These are phyloP conservation scores for Spongospora subterranea DNA, from an alignment of 208 protist species.

Conservation along the genomic window DNA sequence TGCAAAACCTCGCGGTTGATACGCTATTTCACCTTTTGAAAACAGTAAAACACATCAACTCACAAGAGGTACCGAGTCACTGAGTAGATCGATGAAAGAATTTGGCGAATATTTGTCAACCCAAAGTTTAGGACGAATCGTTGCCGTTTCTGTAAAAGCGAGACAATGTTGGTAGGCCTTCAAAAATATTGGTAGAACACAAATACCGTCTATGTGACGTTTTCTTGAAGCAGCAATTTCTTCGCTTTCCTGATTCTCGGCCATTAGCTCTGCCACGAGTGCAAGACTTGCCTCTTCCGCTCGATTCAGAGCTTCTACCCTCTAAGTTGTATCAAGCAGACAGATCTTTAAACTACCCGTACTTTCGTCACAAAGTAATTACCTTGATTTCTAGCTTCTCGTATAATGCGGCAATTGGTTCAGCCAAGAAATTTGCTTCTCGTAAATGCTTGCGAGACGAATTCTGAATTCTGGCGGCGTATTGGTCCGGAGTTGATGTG, in stretches of 20 bases:
- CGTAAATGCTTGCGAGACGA: neutral
- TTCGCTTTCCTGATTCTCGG: neutral
- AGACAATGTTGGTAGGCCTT: neutral
- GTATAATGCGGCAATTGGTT: neutral
- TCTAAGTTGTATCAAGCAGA: neutral
- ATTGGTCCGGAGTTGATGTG: neutral
- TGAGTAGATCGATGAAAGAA: neutral
- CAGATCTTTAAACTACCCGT: neutral
- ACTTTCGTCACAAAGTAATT: neutral
- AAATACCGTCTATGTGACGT: neutral
- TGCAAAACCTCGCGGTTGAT: slow-evolving; percentile 54
- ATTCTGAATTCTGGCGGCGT: neutral
- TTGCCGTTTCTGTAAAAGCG: neutral
- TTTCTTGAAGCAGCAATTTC: neutral
- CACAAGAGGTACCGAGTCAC: neutral
- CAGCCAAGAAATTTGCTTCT: neutral
- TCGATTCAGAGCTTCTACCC: neutral
- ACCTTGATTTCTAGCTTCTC: neutral
- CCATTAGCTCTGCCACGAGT: neutral
- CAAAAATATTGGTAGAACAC: neutral
- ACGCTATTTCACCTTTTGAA: neutral
- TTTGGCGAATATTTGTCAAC: neutral
- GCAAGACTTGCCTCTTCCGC: neutral
- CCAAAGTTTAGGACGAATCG: neutral
- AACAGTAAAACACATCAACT: neutral